Evolutionary conservation across 2,329 filamentous ascomycete genomes (phyloP), one percentile per base, ranked within the genome.

Genomic region (Aspergillus fijiensis): DNA sequence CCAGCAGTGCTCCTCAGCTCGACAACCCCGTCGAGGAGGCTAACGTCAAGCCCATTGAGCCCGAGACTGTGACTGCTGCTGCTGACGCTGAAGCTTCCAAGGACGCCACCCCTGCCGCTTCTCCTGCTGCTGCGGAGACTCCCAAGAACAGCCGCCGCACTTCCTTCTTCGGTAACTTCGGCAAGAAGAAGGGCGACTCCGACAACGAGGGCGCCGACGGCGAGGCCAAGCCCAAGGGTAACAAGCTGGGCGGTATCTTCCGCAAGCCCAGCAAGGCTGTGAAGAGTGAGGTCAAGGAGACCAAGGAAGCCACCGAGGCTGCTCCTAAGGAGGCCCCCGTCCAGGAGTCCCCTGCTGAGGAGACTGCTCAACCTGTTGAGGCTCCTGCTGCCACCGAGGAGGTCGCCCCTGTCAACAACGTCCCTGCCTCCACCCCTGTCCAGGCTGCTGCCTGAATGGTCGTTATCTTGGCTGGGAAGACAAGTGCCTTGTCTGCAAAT

Each of bases 111-210:
- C 64, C 72, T 25, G 64, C 70, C 48, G 70, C 74, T 65, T 64
- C 73, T 21, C 64, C 73, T 25, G 66, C 67, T 35, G 67, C 68
- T 35, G 67, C 68, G 35, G 72, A 72, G 64, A 67, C 74, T 29
- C 73, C 71, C 61, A 79, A 80, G 71, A 76, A 79, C 64, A 80
- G 81, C 75, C 81, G 79, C 65, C 80, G 77, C 70, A 80, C 77
- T 69, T 85, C 82, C 69, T 79, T 80, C 72, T 85, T 85, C 72
- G 80, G 80, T 65, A 81, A 78, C 72, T 79, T 84, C 60, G 79
- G 80, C 60, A 74, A 79, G 72, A 80, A 80, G 76, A 82, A 81
- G 72, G 70, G 82, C 63, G 75, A 77, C n/a, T 74, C 76, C 11
- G 81, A 82, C 68, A 74, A 76, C 62, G 77, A 80, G 65, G 77